Percentiles rank a stretch among this genome's conserved stretches.
phyloP scores from a whole-genome alignment of 495 filamentous ascomycete genomes.

The Podospora pseudocomata region DNA sequence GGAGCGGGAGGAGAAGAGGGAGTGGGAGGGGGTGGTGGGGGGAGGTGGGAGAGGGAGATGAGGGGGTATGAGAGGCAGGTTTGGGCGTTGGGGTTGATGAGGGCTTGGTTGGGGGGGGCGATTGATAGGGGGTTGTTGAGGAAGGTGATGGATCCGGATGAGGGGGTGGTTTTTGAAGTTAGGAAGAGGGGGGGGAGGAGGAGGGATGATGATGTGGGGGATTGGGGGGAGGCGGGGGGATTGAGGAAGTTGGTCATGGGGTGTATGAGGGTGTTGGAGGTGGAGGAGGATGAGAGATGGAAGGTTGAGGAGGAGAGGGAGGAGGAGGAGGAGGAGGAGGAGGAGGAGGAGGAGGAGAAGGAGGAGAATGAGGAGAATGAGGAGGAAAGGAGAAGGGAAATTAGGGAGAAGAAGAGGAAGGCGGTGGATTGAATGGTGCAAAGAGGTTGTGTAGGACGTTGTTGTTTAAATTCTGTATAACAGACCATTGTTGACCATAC shows the following conservation, averaged over 20 bases:
- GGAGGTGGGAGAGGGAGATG: neutral
- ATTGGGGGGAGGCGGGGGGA: neutral
- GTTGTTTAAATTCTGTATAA: too few relatives aligned
- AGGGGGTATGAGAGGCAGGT: neutral
- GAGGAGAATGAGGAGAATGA: neutral
- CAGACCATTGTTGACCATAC: too few relatives aligned
- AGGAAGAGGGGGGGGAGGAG: neutral
- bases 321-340: neutral
- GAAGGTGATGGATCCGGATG: neutral
- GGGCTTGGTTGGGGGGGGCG: neutral
- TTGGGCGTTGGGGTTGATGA: neutral
- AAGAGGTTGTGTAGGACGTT: too few relatives aligned
- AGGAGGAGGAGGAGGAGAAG: neutral
- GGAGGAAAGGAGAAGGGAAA: neutral
- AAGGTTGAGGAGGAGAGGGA: neutral
- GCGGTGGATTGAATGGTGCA: too few relatives aligned
- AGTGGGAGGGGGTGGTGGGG: neutral
- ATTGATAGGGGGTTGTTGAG: neutral
- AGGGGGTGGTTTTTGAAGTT: neutral
- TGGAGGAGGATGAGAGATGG: neutral
- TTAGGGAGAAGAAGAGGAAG: too few relatives aligned
- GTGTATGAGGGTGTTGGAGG: neutral
- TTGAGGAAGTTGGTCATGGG: neutral
- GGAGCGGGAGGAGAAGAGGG: neutral
- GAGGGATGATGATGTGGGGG: constrained; percentile 1